A percentile compares a stretch with the other conserved stretches of the same genome.
Evolutionary conservation across 2,329 filamentous ascomycete genomes (phyloP).

Genomic region (Paecilomyces dactylethromorphus): DNA sequence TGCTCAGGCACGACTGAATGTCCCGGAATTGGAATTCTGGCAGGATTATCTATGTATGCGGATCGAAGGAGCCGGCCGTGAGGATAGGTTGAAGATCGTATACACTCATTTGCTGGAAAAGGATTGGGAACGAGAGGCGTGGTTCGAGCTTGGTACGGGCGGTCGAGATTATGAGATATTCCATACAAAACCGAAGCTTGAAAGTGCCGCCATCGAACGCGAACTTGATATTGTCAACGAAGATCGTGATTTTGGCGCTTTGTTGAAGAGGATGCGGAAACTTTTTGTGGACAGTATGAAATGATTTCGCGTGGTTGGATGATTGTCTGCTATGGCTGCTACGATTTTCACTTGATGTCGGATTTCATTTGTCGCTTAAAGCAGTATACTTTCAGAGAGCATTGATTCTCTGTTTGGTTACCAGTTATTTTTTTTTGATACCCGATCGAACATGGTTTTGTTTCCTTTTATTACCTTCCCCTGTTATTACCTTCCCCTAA

Average conservation of each 20-base stretch:
- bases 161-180: conserved; percentile 79
- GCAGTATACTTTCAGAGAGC: background rate
- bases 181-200: conserved; percentile 64
- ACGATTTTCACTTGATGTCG: background rate
- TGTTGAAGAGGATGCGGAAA: conserved; percentile 58
- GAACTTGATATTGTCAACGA: conserved; percentile 54
- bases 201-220: conserved; percentile 47
- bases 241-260: conserved; percentile 52
- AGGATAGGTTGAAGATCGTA: conserved; percentile 82
- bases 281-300: conserved; percentile 53
- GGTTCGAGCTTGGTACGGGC: conserved; percentile 83
- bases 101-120: conserved; percentile 82
- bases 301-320: conserved; percentile 15
- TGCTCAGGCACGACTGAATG: conserved; percentile 78
- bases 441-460: background rate
- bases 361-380: too few relatives aligned
- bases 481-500: background rate
- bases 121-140: conserved; percentile 82
- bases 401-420: background rate
- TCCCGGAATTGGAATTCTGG: conserved; percentile 94
- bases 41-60: conserved; percentile 80
- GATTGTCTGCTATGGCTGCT: background rate
- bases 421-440: background rate
- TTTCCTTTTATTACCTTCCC: background rate
- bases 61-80: conserved; percentile 80